Base-by-base conservation (phyloP, 75 land plant species). In the Adiantum capillusveneris region DNA sequence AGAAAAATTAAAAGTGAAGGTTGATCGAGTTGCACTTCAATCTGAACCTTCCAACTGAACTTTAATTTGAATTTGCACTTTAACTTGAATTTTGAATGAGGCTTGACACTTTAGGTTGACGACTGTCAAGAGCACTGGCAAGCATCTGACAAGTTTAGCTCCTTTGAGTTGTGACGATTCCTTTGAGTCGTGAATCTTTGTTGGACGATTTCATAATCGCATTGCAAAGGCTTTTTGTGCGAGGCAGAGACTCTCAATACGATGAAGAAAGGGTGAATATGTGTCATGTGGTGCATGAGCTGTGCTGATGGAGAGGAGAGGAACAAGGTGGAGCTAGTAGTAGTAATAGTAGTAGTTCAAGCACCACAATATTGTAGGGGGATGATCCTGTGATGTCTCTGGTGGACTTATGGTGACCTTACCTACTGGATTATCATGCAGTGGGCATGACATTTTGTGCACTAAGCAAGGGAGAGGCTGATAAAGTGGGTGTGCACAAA, bases 121-220 rank as follows among this genome's bases (percentile, higher is more conserved):
- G n/a, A n/a, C n/a, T n/a, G n/a, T n/a, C n/a, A n/a, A n/a, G n/a
- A n/a, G n/a, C n/a, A n/a, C n/a, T n/a, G n/a, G n/a, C n/a, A n/a
- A n/a, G n/a, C n/a, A n/a, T n/a, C n/a, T n/a, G n/a, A n/a, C n/a
- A n/a, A n/a, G n/a, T n/a, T n/a, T n/a, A n/a, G n/a, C n/a, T n/a
- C n/a, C n/a, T n/a, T n/a, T n/a, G n/a, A n/a, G n/a, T n/a, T n/a
- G n/a, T n/a, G n/a, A n/a, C n/a, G n/a, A n/a, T n/a, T n/a, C n/a
- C n/a, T n/a, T n/a, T n/a, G n/a, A n/a, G n/a, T 26, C 60, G 58
- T 44, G 41, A 27, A 16, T 29, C 46, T 6, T 21, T 65, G 31
- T 65, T 64, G 67, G 67, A 65, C 27, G 67, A 65, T 19, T 65
- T 64, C 63, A 57, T 65, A 65, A 65, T 30, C 62, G 44, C 28